phyloP scores from a whole-genome alignment of 2,329 filamentous ascomycete species.

The Calonectria naviculata region DNA sequence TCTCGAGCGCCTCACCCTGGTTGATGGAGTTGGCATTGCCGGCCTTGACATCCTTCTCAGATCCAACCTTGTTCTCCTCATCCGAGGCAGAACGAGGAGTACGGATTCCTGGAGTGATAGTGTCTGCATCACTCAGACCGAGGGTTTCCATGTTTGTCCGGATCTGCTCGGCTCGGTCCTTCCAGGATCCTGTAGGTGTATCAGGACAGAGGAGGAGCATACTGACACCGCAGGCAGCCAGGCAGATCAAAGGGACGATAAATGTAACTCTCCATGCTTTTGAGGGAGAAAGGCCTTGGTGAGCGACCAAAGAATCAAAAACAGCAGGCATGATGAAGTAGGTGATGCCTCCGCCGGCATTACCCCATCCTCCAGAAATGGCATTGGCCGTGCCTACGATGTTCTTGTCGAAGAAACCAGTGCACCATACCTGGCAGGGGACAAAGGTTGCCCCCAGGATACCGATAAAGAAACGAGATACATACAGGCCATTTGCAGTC shows the following conservation, averaged over 20 bases:
- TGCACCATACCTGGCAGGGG: slow-evolving; percentile 92
- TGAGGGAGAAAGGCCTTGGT: slow-evolving; percentile 70
- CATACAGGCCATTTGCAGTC: slow-evolving; percentile 71
- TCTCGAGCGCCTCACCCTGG: slow-evolving; percentile 63
- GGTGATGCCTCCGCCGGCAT: slow-evolving; percentile 88
- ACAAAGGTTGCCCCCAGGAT: slow-evolving; percentile 84
- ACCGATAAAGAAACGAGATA: slow-evolving; percentile 83
- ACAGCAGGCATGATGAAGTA: slow-evolving; percentile 96
- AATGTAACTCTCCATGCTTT: slow-evolving; percentile 88
- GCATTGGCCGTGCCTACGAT: slow-evolving; percentile 91
- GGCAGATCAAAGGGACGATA: slow-evolving; percentile 83
- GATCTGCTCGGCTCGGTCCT: slow-evolving; percentile 72
- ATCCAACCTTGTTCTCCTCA: slow-evolving; percentile 48
- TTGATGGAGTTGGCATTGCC: slow-evolving; percentile 60
- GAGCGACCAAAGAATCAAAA: slow-evolving; percentile 77
- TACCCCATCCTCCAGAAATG: slow-evolving; percentile 85
- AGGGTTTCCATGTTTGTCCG: slow-evolving; percentile 63
- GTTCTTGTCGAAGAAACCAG: slow-evolving; percentile 93
- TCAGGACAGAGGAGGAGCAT: slow-evolving; percentile 83
- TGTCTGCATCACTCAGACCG: slow-evolving; percentile 50
- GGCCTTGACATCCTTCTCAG: slow-evolving; percentile 48
- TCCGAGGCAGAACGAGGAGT: slow-evolving; percentile 46
- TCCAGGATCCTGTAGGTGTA: slow-evolving; percentile 86
- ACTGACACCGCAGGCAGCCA: slow-evolving; percentile 71
- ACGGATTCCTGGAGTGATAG: slow-evolving; percentile 63